Conservation (phyloP, 768 basidiomycete genomes). For the Amanita exitialis region DNA sequence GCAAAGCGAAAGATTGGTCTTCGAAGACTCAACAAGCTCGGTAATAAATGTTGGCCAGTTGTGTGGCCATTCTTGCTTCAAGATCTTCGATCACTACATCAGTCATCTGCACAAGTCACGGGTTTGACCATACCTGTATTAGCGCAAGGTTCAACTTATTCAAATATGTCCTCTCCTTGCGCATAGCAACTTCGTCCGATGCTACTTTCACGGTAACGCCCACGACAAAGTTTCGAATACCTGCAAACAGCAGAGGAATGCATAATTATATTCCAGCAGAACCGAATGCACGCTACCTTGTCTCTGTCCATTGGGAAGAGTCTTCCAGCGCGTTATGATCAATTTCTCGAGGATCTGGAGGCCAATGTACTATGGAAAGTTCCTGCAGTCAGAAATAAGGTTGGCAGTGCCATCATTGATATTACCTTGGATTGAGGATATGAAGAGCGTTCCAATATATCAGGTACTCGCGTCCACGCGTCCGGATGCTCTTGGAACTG, state of each 20-base stretch:
- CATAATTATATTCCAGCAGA: neutral
- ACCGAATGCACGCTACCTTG: slow-evolving; percentile 44
- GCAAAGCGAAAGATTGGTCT: slow-evolving; percentile 91
- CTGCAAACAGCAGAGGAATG: slow-evolving; percentile 23
- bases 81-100: slow-evolving; percentile 49
- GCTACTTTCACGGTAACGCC: slow-evolving; percentile 88
- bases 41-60: slow-evolving; percentile 98
- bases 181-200: slow-evolving; percentile 80
- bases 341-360: slow-evolving; percentile 95
- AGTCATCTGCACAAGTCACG: neutral
- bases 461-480: slow-evolving; percentile 95
- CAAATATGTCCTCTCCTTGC: slow-evolving; percentile 88
- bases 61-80: slow-evolving; percentile 99
- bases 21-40: slow-evolving; percentile 94
- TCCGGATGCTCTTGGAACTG: slow-evolving; percentile 96
- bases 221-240: slow-evolving; percentile 95
- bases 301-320: slow-evolving; percentile 87
- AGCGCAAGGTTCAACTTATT: slow-evolving; percentile 96
- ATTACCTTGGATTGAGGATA: slow-evolving; percentile 81
- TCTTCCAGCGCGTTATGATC: slow-evolving; percentile 92
- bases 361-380: slow-evolving; percentile 71
- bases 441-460: slow-evolving; percentile 76
- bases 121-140: slow-evolving; percentile 56
- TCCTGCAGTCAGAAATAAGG: slow-evolving; percentile 8
- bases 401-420: slow-evolving; percentile 4